Evolutionary conservation across 345 rosid species (phyloP).

Genomic region (Chamaenerion angustifolium): DNA sequence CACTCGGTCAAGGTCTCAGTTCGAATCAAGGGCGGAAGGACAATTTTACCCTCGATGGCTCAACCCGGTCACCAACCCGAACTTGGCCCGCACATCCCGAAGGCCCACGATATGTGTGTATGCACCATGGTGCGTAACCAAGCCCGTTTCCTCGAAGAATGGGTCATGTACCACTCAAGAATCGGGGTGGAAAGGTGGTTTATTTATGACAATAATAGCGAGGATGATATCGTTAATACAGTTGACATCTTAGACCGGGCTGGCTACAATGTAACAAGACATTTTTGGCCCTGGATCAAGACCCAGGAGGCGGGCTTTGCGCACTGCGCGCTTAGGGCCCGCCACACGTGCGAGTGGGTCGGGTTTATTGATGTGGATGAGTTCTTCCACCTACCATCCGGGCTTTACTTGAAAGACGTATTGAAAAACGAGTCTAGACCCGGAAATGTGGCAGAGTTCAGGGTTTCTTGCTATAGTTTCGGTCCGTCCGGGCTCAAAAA

Average conservation of each 20-base stretch:
- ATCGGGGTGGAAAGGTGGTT: constrained; percentile 40
- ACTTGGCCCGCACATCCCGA: constrained; percentile 1
- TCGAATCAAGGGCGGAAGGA: constrained; percentile 38
- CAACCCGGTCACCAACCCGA: constrained; percentile 14
- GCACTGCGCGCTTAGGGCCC: constrained; percentile 57
- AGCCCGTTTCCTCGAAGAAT: constrained; percentile 46
- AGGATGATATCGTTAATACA: too few relatives aligned
- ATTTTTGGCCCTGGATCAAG: constrained; percentile 82
- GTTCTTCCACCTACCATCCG: too few relatives aligned
- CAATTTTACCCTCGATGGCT: constrained; percentile 39
- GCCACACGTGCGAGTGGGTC: constrained; percentile 52
- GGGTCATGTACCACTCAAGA: constrained; percentile 70
- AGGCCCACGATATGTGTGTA: constrained; percentile 25
- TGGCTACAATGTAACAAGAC: constrained; percentile 33
- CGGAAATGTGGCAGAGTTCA: constrained; percentile 28
- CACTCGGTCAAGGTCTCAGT: constrained; percentile 41
- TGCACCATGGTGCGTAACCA: constrained; percentile 25
- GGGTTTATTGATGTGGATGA: constrained; percentile 52
- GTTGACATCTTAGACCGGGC: neutral
- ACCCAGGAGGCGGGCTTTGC: constrained; percentile 80
- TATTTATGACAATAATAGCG: constrained; percentile 4
- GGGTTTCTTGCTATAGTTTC: constrained; percentile 44
- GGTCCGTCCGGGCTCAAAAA: constrained; percentile 53
- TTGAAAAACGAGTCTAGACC: neutral
- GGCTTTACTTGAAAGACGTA: too few relatives aligned